Percentiles rank a stretch among this genome's conserved stretches.
Evolutionary conservation across 768 basidiomycete species (phyloP).

Genomic region (Rhodocollybia butyracea): DNA sequence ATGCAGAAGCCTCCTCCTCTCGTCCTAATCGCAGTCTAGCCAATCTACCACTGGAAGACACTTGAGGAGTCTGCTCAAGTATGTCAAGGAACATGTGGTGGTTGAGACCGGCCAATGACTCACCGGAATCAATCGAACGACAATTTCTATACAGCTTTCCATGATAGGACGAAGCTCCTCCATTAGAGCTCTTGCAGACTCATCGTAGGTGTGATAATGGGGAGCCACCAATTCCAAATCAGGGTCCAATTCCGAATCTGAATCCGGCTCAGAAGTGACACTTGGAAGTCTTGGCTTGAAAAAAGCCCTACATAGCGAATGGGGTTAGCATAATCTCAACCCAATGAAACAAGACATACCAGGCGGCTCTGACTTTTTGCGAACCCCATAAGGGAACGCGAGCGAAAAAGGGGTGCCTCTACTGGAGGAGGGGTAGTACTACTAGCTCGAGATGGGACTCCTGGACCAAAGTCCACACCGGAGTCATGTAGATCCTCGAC

Average conservation of each 20-base stretch:
- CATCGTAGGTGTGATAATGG: not conserved
- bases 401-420: not conserved
- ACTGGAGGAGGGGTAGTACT: not conserved
- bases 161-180: not conserved
- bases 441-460: not conserved
- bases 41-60: not conserved
- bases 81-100: not conserved
- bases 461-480: conserved; percentile 1
- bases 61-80: not conserved
- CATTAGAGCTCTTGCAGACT: not conserved
- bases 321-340: too few species aligned
- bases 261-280: not conserved
- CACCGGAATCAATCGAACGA: conserved; percentile 1
- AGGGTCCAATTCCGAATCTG: not conserved
- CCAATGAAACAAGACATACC: too few species aligned
- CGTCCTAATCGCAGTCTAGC: not conserved
- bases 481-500: not conserved
- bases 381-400: conserved; percentile 1
- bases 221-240: not conserved
- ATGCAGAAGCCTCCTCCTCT: not conserved
- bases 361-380: conserved; percentile 1
- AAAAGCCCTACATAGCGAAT: too few species aligned
- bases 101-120: not conserved
- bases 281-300: not conserved
- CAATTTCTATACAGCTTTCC: conserved; percentile 4